phyloP scores from a whole-genome alignment of 768 basidiomycete genomes.

The Daedaleopsis nitida region DNA sequence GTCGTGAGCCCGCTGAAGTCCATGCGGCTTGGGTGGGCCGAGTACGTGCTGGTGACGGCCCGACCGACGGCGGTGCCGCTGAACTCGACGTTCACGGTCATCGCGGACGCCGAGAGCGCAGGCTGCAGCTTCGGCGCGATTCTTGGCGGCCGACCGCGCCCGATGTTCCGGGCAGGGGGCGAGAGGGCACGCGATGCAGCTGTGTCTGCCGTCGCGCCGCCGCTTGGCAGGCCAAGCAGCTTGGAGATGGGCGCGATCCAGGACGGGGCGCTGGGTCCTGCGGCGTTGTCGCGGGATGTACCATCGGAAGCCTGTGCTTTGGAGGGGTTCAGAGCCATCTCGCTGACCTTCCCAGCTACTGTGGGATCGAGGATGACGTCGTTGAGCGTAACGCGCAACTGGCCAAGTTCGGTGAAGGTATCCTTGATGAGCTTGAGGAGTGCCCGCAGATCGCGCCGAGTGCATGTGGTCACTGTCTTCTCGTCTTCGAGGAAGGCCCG shows the following conservation, averaged over 20 bases:
- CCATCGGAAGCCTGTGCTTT: constrained; percentile 47
- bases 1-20: constrained; percentile 13
- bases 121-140: constrained; percentile 80
- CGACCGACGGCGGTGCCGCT: constrained; percentile 68
- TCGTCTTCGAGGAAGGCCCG: constrained; percentile 76
- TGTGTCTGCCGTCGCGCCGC: constrained; percentile 31
- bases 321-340: constrained; percentile 63
- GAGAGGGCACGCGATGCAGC: constrained; percentile 27
- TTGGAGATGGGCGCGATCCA: constrained; percentile 92
- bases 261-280: constrained; percentile 30
- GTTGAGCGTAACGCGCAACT: constrained; percentile 82
- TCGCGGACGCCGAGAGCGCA: constrained; percentile 83
- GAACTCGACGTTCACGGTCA: constrained; percentile 97
- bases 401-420: constrained; percentile 77
- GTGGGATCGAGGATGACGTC: constrained; percentile 88
- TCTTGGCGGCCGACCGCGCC: constrained; percentile 38
- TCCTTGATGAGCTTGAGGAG: constrained; percentile 88
- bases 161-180: constrained; percentile 22
- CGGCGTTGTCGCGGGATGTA: constrained; percentile 36
- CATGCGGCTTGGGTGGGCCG: constrained; percentile 21
- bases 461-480: constrained; percentile 58
- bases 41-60: constrained; percentile 47
- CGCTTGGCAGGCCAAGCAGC: constrained; percentile 55
- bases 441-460: constrained; percentile 77
- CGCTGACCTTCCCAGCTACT: constrained; percentile 69